Evolutionary conservation across 768 basidiomycete species (phyloP).

Genomic region (Trametes sanguinea): DNA sequence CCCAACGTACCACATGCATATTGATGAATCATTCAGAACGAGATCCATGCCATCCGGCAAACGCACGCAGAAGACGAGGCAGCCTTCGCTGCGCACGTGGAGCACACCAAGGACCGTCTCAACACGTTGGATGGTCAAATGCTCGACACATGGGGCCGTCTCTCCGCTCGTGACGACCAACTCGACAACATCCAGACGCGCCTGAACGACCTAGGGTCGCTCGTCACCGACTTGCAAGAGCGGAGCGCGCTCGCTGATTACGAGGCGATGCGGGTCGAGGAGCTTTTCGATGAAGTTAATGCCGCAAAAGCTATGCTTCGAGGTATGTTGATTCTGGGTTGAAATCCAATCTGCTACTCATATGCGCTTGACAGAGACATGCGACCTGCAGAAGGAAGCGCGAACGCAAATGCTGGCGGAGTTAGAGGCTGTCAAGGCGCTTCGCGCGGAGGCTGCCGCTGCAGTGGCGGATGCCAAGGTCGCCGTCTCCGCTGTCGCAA

Average conservation of each 20-base stretch:
- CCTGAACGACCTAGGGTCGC: constrained; percentile 14
- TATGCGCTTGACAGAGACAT: constrained; percentile 16
- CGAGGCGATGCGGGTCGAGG: constrained; percentile 7
- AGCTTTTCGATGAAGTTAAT: constrained; percentile 10
- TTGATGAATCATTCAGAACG: constrained; percentile 20
- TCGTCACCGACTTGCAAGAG: constrained; percentile 18
- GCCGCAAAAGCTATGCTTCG: constrained; percentile 17
- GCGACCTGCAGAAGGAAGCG: constrained; percentile 32
- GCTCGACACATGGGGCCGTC: constrained; percentile 37
- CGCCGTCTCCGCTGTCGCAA: constrained; percentile 3
- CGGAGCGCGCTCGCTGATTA: constrained; percentile 11
- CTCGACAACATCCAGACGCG: constrained; percentile 36
- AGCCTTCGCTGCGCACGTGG: constrained; percentile 42
- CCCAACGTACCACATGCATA: no score
- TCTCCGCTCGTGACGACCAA: constrained; percentile 35
- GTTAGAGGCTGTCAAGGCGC: constrained; percentile 45
- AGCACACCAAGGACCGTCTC: constrained; percentile 43
- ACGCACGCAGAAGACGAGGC: constrained; percentile 39
- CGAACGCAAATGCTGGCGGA: constrained; percentile 47
- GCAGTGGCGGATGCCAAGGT: constrained; percentile 37
- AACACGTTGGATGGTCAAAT: constrained; percentile 43
- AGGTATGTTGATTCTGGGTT: constrained; percentile 4
- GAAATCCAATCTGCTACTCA: no score
- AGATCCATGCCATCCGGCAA: constrained; percentile 41
- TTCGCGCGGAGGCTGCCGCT: constrained; percentile 42